phyloP scores from a whole-genome alignment of 352 stramenopile genomes.

The Globisporangium echinulatum region DNA sequence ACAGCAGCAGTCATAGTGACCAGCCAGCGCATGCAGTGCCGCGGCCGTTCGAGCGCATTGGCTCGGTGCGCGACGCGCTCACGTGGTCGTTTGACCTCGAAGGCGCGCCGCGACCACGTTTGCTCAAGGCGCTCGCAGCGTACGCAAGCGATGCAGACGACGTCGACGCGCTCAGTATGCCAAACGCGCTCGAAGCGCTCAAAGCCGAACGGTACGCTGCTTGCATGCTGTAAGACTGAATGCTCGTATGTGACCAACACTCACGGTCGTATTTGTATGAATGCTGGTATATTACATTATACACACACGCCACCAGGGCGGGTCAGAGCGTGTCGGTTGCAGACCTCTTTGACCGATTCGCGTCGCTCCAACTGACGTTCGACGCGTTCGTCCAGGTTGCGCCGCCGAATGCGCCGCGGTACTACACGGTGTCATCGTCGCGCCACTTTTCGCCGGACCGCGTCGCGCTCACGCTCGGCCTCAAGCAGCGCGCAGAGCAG shows the following conservation, averaged over 20 bases:
- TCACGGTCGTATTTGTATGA: not conserved
- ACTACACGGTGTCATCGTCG: slow-evolving; percentile 84
- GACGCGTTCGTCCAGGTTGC: slow-evolving; percentile 61
- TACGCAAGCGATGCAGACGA: slow-evolving; percentile 58
- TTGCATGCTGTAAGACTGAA: not conserved
- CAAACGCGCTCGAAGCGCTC: slow-evolving; percentile 38
- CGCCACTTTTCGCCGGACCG: slow-evolving; percentile 40
- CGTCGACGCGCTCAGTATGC: slow-evolving; percentile 32
- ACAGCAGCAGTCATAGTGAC: not conserved
- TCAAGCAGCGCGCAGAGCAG: slow-evolving; percentile 42
- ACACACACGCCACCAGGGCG: too few species aligned
- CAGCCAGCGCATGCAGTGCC: slow-evolving; percentile 11
- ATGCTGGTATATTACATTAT: too few species aligned
- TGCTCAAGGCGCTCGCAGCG: slow-evolving; percentile 51
- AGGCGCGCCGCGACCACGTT: slow-evolving; percentile 48
- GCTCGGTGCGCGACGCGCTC: slow-evolving; percentile 57
- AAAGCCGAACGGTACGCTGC: slow-evolving; percentile 27
- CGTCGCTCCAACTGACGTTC: slow-evolving; percentile 61
- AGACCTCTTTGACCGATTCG: slow-evolving; percentile 63
- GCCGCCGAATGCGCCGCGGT: slow-evolving; percentile 53
- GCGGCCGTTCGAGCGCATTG: slow-evolving; percentile 49
- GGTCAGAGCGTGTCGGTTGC: slow-evolving; percentile 36
- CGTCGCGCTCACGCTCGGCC: slow-evolving; percentile 67
- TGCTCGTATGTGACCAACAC: not conserved
- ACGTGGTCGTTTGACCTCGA: slow-evolving; percentile 74